Evolutionary conservation across 2,329 filamentous ascomycete genomes (phyloP), one percentile per base, ranked within the genome.

Genomic region (Rhynchosporium agropyri): DNA sequence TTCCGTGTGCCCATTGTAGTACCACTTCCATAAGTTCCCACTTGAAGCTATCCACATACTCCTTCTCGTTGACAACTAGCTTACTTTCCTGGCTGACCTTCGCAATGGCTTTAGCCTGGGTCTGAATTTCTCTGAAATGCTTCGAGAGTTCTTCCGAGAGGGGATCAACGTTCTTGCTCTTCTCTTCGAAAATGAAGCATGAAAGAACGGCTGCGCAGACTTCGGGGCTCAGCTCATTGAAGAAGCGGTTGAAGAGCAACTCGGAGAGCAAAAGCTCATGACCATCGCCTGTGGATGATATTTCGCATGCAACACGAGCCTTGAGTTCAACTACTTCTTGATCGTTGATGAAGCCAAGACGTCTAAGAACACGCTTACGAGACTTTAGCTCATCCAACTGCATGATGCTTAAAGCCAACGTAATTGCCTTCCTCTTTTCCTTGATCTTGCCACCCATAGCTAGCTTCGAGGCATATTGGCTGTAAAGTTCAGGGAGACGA

Each of bases 21-120:
- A 99, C 93, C 42, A 97, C 95, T 74, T 97, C 94, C 94, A 99
- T 98, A 57, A 99, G 81, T 79, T 98, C 89, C 81, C 88, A 93
- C 80, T 97, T 97, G 79, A 99, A 89, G 57, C 87, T 89, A 70
- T 90, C 83, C 28, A 95, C 85, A 73, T 97, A 99, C 73, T 97
- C 93, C 58, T 98, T 92, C 76, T 98, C 94, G 70, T 97, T 95
- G n/a, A 97, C 78, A 9, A 91, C 84, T 49, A 99, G 81, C 79
- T 99, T 99, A 77, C 91, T 95, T 78, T 99, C 95, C 74, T 92
- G 88, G 61, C 91, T 95, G 63, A 99, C 90, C 80, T 97, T 97
- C 68, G 94, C 95, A 65, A 99, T 88, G 58, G 90, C 86, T 65
- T 90, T 84, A 9, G 95, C 95, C 78, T 97, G 92, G 28, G 88